Percentiles rank a stretch among this genome's conserved stretches.
Conservation (phyloP, 352 stramenopile species). For the Phytophthora multivora region DNA sequence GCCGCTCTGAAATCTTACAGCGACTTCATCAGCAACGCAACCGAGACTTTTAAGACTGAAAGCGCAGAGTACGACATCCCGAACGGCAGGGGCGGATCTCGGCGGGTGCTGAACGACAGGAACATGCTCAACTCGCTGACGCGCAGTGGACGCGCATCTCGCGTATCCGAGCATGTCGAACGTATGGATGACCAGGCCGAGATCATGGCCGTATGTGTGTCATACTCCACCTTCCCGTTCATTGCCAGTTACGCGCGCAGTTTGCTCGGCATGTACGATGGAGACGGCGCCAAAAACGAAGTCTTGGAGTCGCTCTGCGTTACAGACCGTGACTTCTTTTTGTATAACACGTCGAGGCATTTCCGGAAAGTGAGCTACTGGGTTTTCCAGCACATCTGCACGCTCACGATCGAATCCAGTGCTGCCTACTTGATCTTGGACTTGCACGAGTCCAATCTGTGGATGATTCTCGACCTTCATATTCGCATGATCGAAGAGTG, state of each 20-base stretch:
- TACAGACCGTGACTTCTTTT: conserved; percentile 61
- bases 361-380: conserved; percentile 82
- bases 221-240: conserved; percentile 85
- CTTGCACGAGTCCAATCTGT: conserved; percentile 81
- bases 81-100: conserved; percentile 16
- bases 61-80: conserved; percentile 33
- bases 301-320: conserved; percentile 57
- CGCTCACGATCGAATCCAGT: conserved; percentile 67
- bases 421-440: conserved; percentile 83
- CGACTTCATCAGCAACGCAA: conserved; percentile 65
- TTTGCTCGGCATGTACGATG: conserved; percentile 73
- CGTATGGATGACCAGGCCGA: conserved; percentile 73
- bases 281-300: conserved; percentile 65
- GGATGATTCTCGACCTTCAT: conserved; percentile 81
- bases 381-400: conserved; percentile 86
- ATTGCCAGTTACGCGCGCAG: conserved; percentile 85
- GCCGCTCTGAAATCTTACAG: conserved; percentile 67
- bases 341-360: conserved; percentile 69
- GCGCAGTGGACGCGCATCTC: conserved; percentile 57
- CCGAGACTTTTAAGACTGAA: conserved; percentile 29
- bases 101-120: conserved; percentile 29
- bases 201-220: conserved; percentile 74
- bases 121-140: conserved; percentile 78
- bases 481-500: conserved; percentile 76
- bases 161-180: conserved; percentile 68